A percentile compares a stretch with the other conserved stretches of the same genome.
phyloP scores from a whole-genome alignment of 257 asterid genomes.

The Fraxinus pennsylvanica region DNA sequence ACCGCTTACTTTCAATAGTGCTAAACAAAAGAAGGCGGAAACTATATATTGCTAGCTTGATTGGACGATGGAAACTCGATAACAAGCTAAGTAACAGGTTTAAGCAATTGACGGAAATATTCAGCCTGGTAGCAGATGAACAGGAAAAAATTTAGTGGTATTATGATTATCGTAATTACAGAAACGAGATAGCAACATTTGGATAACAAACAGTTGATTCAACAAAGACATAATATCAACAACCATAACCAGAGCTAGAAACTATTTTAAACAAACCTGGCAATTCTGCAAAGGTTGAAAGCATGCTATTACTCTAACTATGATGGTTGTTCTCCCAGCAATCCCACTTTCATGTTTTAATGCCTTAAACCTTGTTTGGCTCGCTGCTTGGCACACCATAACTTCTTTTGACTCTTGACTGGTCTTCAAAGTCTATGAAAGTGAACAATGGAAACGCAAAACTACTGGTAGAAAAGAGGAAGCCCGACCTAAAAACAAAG shows the following conservation, averaged over 20 bases:
- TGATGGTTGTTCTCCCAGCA: conserved; percentile 66
- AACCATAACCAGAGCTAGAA: not conserved
- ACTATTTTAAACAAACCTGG: conserved; percentile 57
- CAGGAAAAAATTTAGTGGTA: conserved; percentile 26
- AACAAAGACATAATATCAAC: not conserved
- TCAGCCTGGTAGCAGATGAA: conserved; percentile 63
- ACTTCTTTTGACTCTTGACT: conserved; percentile 54
- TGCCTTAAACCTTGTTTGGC: conserved; percentile 70
- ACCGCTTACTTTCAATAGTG: conserved; percentile 28
- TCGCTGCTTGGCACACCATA: conserved; percentile 94
- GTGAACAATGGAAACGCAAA: conserved; percentile 25
- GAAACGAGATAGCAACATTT: not conserved
- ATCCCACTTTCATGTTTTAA: conserved; percentile 79
- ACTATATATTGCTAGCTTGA: conserved; percentile 48
- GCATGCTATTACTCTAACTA: conserved; percentile 82
- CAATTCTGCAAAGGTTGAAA: conserved; percentile 77
- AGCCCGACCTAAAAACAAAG: conserved; percentile 21
- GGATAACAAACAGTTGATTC: not conserved
- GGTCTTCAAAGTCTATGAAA: conserved; percentile 33
- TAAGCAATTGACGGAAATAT: conserved; percentile 86
- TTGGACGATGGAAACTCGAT: conserved; percentile 31
- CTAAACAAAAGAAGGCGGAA: conserved; percentile 40
- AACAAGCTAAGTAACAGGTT: conserved; percentile 82
- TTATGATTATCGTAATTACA: not conserved
- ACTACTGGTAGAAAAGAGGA: conserved; percentile 15